Percentiles rank a stretch among this genome's conserved stretches.
Evolutionary conservation across 2,329 filamentous ascomycete genomes (phyloP).

Genomic region (Neonectria sp.): DNA sequence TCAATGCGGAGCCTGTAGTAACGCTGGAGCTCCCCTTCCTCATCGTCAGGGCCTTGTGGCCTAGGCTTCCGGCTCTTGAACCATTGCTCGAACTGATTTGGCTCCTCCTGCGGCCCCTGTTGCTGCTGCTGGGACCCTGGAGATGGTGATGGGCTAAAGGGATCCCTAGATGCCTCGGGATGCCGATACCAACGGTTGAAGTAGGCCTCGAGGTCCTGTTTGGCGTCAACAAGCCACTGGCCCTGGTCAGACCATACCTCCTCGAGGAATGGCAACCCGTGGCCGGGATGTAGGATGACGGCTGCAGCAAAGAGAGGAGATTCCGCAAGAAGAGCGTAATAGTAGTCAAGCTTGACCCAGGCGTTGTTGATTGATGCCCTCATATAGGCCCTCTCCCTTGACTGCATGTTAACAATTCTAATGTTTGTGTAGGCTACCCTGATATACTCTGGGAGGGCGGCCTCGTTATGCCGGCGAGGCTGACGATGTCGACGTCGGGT

Average conservation of each 20-base stretch:
- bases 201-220: neutral
- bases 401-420: neutral
- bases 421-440: too few species aligned
- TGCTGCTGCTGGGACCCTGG: neutral
- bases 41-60: neutral
- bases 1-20: too few species aligned
- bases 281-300: neutral
- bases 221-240: neutral
- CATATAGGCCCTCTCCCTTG: neutral
- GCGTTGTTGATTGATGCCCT: neutral
- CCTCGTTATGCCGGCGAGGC: too few species aligned
- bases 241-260: neutral
- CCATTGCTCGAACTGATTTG: conserved; percentile 1
- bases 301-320: neutral
- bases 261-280: neutral
- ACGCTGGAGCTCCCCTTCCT: too few species aligned
- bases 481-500: too few species aligned
- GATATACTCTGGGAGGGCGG: too few species aligned
- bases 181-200: neutral
- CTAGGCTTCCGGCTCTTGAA: neutral
- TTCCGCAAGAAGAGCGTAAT: neutral
- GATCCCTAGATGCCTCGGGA: neutral
- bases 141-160: neutral
- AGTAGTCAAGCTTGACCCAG: neutral
- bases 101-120: neutral